Percentiles rank a stretch among this genome's conserved stretches.
Conservation (phyloP, 306 rosid species). For the Glycine soja region DNA sequence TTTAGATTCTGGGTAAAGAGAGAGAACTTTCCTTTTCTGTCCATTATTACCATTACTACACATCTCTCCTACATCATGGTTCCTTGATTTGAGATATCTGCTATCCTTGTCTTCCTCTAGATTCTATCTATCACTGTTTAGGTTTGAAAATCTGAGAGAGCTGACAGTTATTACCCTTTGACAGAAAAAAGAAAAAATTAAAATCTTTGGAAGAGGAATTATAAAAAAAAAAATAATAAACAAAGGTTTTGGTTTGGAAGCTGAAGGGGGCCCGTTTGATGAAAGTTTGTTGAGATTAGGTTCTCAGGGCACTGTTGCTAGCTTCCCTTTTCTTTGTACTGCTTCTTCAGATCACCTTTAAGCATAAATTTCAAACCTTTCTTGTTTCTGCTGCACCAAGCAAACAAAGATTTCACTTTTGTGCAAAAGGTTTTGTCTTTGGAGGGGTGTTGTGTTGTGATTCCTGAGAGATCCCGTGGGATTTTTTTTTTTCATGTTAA, state of each 20-base stretch:
- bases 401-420: slow-evolving; percentile 45
- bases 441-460: neutral
- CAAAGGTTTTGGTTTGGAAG: slow-evolving; percentile 49
- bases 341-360: slow-evolving; percentile 11
- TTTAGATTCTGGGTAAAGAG: slow-evolving; percentile 49
- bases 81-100: slow-evolving; percentile 55
- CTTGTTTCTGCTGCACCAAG: slow-evolving; percentile 35
- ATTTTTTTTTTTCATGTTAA: neutral
- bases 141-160: slow-evolving; percentile 50
- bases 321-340: slow-evolving; percentile 43
- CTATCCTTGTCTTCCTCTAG: slow-evolving; percentile 51
- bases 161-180: slow-evolving; percentile 43
- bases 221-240: neutral
- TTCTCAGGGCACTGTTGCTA: slow-evolving; percentile 40
- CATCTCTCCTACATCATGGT: slow-evolving; percentile 40
- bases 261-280: slow-evolving; percentile 47
- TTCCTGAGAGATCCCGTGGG: neutral
- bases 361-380: slow-evolving; percentile 52
- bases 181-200: slow-evolving; percentile 6
- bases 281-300: slow-evolving; percentile 54
- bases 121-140: slow-evolving; percentile 49
- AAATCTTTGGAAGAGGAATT: neutral
- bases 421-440: slow-evolving; percentile 19
- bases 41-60: slow-evolving; percentile 14
- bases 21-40: slow-evolving; percentile 60